Conservation (phyloP, 169 alveolate species). For the Amoebophrya sp. region DNA sequence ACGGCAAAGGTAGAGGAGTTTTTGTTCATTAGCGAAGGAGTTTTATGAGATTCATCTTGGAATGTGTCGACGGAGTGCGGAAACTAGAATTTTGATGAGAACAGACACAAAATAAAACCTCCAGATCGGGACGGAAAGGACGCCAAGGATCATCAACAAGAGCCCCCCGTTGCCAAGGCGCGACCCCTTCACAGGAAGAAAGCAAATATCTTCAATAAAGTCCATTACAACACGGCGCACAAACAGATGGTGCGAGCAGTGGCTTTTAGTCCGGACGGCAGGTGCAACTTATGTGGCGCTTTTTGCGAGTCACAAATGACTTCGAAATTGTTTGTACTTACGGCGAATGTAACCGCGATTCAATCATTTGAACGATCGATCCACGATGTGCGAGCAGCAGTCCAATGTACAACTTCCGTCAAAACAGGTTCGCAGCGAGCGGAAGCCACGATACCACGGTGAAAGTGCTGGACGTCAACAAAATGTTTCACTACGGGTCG, state of each 20-base stretch:
- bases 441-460: not conserved
- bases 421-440: not conserved
- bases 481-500: not conserved
- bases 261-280: not conserved
- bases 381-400: no score
- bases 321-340: no score
- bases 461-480: slow-evolving; percentile 5
- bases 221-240: not conserved
- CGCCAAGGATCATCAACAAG: not conserved
- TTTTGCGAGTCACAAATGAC: no score
- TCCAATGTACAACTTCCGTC: no score
- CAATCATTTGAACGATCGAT: no score
- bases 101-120: no score
- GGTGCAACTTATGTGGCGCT: not conserved
- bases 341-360: no score
- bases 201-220: not conserved
- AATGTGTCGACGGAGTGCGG: no score
- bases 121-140: slow-evolving; percentile 7
- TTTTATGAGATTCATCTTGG: no score
- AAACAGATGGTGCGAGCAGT: slow-evolving; percentile 1
- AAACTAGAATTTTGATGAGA: no score
- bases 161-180: not conserved
- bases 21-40: no score
- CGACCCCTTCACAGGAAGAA: not conserved
- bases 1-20: not conserved